Conservation (phyloP, 2,329 filamentous ascomycete species). For the Penicillium olsonii region DNA sequence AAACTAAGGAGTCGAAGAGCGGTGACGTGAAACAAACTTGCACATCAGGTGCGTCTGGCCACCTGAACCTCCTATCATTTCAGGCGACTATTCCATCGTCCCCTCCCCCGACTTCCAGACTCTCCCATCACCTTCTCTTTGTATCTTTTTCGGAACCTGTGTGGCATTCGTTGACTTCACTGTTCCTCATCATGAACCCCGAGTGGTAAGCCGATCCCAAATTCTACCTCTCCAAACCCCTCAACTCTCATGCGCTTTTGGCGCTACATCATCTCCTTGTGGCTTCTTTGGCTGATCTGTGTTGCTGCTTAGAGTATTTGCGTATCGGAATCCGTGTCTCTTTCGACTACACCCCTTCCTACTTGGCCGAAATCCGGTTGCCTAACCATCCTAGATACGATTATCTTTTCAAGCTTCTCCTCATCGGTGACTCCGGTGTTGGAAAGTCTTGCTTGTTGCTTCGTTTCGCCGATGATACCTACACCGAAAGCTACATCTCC, state of each 20-base stretch:
- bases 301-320: constrained; percentile 26
- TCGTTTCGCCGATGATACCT: constrained; percentile 98
- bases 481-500: constrained; percentile 99
- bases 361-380: constrained; percentile 20
- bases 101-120: constrained; percentile 20
- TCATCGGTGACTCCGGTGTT: constrained; percentile 99
- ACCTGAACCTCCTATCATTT: constrained; percentile 33
- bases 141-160: constrained; percentile 16
- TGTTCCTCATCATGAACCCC: constrained; percentile 47
- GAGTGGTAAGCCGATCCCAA: constrained; percentile 45
- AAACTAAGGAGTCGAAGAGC: neutral
- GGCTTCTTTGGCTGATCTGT: constrained; percentile 12
- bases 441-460: constrained; percentile 99
- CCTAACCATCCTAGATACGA: constrained; percentile 76
- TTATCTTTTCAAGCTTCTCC: constrained; percentile 99
- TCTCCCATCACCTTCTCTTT: constrained; percentile 19
- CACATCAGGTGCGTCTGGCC: constrained; percentile 28
- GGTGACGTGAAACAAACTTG: constrained; percentile 25
- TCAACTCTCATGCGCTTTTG: neutral
- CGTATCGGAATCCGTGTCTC: neutral
- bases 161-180: constrained; percentile 8
- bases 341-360: constrained; percentile 3
- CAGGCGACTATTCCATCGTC: constrained; percentile 28
- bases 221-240: constrained; percentile 11
- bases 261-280: neutral